These are phyloP conservation scores for Sanghuangporus baumii DNA, from an alignment of 1,284 basidiomycete species.

Conservation along the genomic window DNA sequence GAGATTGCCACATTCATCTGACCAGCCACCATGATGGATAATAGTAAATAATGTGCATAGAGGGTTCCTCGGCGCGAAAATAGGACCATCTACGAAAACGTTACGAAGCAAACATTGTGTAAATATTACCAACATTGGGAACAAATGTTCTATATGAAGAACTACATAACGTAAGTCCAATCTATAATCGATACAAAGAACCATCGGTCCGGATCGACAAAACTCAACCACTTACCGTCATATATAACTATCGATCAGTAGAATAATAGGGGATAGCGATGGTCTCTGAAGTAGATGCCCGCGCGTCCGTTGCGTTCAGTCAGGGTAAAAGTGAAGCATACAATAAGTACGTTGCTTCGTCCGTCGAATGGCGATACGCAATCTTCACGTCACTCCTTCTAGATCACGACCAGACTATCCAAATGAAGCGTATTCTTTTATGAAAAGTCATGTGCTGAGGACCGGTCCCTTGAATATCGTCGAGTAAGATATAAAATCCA, in stretches of 20 bases:
- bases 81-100: too few relatives aligned
- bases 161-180: too few relatives aligned
- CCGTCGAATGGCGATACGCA: not conserved
- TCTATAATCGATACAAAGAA: too few relatives aligned
- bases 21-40: too few relatives aligned
- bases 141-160: too few relatives aligned
- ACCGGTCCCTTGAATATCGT: conserved; percentile 49
- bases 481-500: conserved; percentile 44
- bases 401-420: conserved; percentile 73
- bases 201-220: too few relatives aligned
- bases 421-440: conserved; percentile 44
- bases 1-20: too few relatives aligned
- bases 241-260: not conserved
- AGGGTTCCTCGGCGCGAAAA: too few relatives aligned
- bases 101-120: too few relatives aligned
- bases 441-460: conserved; percentile 38
- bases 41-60: too few relatives aligned
- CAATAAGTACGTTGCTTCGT: not conserved
- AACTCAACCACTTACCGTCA: too few relatives aligned
- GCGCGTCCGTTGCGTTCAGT: not conserved
- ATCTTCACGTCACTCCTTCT: not conserved
- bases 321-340: not conserved
- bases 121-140: too few relatives aligned
- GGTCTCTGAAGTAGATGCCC: not conserved
- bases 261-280: not conserved